Evolutionary conservation across 306 rosid genomes (phyloP).

Genomic region (Lablab purpureus): DNA sequence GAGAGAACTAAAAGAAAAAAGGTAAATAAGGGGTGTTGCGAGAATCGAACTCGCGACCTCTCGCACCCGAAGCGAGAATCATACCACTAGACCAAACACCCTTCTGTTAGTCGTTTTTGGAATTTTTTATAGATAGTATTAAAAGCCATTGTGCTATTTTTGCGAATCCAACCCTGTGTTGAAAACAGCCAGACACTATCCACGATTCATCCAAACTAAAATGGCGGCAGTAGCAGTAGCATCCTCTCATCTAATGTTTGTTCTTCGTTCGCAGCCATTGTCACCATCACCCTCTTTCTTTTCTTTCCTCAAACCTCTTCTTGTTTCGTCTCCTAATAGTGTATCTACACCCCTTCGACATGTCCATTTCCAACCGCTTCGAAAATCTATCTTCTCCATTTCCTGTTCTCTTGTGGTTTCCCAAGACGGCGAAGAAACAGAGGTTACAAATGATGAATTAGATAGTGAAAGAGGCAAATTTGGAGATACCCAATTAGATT

Average conservation of each 20-base stretch:
- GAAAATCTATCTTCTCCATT: constrained; percentile 36
- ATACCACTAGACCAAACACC: constrained; percentile 76
- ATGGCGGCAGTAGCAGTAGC: constrained; percentile 56
- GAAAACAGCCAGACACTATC: not conserved
- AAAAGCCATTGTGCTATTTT: too few species aligned
- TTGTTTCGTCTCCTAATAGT: constrained; percentile 42
- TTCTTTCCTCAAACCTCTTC: constrained; percentile 57
- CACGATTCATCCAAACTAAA: constrained; percentile 16
- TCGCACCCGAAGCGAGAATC: constrained; percentile 79
- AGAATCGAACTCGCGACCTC: constrained; percentile 85
- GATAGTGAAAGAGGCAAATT: constrained; percentile 34
- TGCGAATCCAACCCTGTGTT: not conserved
- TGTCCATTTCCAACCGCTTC: constrained; percentile 9
- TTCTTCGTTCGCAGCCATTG: constrained; percentile 55
- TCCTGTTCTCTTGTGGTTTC: constrained; percentile 39
- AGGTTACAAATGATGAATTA: constrained; percentile 36
- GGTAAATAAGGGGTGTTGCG: constrained; percentile 54
- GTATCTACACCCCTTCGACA: constrained; percentile 22
- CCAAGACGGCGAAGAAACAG: constrained; percentile 40
- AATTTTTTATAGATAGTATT: too few species aligned
- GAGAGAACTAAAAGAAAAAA: too few species aligned
- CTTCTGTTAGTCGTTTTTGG: too few species aligned
- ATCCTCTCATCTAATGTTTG: constrained; percentile 50
- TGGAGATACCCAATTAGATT: constrained; percentile 42
- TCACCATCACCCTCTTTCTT: constrained; percentile 39